Conservation (phyloP, 164 flowering plant genomes). For the Umbellularia californica region DNA sequence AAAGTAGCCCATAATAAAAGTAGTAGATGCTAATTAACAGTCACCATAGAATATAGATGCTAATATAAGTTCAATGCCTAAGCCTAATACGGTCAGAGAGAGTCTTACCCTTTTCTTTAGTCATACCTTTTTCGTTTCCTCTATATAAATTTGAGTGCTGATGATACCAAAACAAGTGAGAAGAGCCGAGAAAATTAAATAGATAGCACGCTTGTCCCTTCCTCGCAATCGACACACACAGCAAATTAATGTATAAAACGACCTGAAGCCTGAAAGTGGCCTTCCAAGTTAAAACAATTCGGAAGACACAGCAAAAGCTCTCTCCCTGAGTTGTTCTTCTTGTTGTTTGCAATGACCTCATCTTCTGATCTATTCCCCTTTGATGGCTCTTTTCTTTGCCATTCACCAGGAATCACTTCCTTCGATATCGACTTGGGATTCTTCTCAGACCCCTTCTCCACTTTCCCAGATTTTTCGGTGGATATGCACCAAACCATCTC, state of each 20-base stretch:
- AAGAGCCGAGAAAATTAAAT: too few species aligned
- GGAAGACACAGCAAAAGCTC: neutral
- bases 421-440: conserved; percentile 24
- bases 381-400: conserved; percentile 27
- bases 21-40: too few species aligned
- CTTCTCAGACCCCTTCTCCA: conserved; percentile 37
- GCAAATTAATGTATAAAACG: neutral
- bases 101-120: too few species aligned
- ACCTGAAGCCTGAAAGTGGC: neutral
- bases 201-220: neutral
- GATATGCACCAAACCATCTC: conserved; percentile 16
- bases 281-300: neutral
- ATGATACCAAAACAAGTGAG: too few species aligned
- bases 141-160: too few species aligned
- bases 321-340: neutral
- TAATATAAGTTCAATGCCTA: too few species aligned
- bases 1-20: too few species aligned
- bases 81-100: too few species aligned
- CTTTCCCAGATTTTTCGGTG: conserved; percentile 33
- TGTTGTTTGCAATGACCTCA: conserved; percentile 47
- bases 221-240: neutral
- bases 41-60: too few species aligned
- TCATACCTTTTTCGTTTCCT: too few species aligned
- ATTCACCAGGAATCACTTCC: conserved; percentile 12
- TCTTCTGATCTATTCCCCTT: conserved; percentile 45